Evolutionary conservation across 768 basidiomycete species (phyloP).

Genomic region (Mycena latifolia): DNA sequence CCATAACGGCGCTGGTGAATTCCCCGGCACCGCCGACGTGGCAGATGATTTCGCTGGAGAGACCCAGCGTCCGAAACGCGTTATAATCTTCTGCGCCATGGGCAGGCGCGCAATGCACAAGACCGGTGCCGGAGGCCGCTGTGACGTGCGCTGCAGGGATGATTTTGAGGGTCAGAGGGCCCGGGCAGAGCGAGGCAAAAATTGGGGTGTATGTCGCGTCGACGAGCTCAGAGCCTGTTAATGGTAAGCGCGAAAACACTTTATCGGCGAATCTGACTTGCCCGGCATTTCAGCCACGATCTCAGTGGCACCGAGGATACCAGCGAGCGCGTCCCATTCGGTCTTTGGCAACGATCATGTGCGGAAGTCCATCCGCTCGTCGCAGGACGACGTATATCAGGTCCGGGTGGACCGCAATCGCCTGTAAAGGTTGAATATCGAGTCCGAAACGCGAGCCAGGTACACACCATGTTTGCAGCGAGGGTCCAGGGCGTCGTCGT

Average conservation of each 20-base stretch:
- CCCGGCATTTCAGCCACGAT: conserved; percentile 54
- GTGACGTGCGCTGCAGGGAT: conserved; percentile 85
- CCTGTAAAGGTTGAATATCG: conserved; percentile 60
- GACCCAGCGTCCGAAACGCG: conserved; percentile 70
- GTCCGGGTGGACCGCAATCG: conserved; percentile 86
- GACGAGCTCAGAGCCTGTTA: conserved; percentile 66
- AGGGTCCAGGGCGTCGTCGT: conserved; percentile 99
- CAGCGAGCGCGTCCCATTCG: conserved; percentile 55
- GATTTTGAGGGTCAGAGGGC: conserved; percentile 48
- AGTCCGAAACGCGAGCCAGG: not conserved
- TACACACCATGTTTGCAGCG: conserved; percentile 90
- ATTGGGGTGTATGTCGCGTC: conserved; percentile 71
- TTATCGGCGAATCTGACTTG: conserved; percentile 22
- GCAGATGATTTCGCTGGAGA: conserved; percentile 73
- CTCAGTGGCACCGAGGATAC: conserved; percentile 53
- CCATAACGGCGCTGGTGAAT: conserved; percentile 71
- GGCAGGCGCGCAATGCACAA: conserved; percentile 96
- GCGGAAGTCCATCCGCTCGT: conserved; percentile 31
- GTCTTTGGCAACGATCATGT: conserved; percentile 65
- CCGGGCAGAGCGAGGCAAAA: conserved; percentile 58
- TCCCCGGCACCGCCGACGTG: conserved; percentile 86
- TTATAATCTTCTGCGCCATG: conserved; percentile 95
- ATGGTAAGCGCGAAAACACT: not conserved
- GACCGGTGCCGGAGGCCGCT: conserved; percentile 89
- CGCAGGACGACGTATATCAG: conserved; percentile 73